These are phyloP conservation scores for Avena insularis DNA, from an alignment of 176 grass and related monocot genomes.

Conservation along the genomic window DNA sequence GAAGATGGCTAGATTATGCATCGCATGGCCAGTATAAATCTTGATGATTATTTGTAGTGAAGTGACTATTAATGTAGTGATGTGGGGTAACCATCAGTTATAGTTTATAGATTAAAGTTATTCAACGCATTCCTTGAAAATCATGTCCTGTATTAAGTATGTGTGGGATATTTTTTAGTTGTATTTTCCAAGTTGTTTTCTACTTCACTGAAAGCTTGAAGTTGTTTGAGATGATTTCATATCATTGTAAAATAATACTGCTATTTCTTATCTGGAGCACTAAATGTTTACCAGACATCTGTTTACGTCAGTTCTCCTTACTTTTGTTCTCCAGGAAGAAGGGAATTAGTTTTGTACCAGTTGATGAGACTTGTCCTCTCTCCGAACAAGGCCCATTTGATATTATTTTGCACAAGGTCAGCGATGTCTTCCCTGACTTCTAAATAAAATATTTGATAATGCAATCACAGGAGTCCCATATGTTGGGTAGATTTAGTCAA, in stretches of 20 bases:
- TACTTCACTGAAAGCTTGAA: not conserved
- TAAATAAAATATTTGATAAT: conserved; percentile 15
- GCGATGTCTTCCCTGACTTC: conserved; percentile 8
- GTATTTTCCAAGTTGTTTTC: not conserved
- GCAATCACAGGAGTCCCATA: not conserved
- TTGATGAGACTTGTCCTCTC: conserved; percentile 65
- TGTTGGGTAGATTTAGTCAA: conserved; percentile 9
- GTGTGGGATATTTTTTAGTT: not conserved
- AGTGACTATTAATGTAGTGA: not conserved
- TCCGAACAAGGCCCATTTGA: conserved; percentile 95
- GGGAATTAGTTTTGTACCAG: conserved; percentile 80
- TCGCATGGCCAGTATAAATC: not conserved
- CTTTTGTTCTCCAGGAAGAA: conserved; percentile 67
- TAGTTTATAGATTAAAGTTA: not conserved
- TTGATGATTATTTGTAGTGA: conserved; percentile 7
- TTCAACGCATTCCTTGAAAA: not conserved
- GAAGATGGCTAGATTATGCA: not conserved
- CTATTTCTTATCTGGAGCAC: not conserved
- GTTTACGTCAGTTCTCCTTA: conserved; percentile 16
- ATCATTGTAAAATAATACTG: conserved; percentile 6
- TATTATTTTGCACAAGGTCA: conserved; percentile 94
- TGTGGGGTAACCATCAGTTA: not conserved
- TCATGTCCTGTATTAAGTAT: not conserved
- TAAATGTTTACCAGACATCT: not conserved
- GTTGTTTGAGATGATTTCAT: not conserved